Evolutionary conservation across 345 rosid species (phyloP).

Genomic region (Linum tenue): DNA sequence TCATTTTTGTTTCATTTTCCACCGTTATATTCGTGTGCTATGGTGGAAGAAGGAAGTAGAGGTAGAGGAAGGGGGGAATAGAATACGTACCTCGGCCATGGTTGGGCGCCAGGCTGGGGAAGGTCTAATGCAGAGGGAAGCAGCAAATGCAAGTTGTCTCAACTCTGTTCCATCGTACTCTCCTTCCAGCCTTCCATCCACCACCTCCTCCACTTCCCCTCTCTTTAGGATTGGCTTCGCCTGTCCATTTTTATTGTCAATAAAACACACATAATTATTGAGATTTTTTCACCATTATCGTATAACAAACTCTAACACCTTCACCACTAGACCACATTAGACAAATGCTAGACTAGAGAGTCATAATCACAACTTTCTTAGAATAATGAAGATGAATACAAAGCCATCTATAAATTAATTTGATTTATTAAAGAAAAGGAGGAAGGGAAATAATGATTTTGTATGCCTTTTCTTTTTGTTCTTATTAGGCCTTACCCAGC

Average conservation of each 20-base stretch:
- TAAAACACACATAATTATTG: not conserved
- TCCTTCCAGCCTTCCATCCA: constrained; percentile 74
- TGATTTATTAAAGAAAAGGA: not conserved
- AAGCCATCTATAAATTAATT: too few species aligned
- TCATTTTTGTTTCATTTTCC: too few species aligned
- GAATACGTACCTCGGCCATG: constrained; percentile 58
- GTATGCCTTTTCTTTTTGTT: not conserved
- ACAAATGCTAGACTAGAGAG: too few species aligned
- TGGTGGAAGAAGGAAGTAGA: not conserved
- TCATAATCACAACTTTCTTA: too few species aligned
- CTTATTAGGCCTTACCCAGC: constrained; percentile 50
- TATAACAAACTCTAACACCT: too few species aligned
- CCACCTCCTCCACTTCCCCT: constrained; percentile 53
- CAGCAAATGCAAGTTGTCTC: constrained; percentile 61
- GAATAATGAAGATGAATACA: too few species aligned
- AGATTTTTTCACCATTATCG: not conserved
- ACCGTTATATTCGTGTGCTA: too few species aligned
- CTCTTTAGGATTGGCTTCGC: constrained; percentile 63
- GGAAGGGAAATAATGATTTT: not conserved
- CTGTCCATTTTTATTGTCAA: constrained; percentile 21
- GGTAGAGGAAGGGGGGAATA: not conserved
- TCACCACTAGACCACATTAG: too few species aligned
- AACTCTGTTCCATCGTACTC: constrained; percentile 47
- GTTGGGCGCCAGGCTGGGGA: constrained; percentile 79
- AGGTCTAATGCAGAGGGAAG: constrained; percentile 78